Evolutionary conservation across 495 filamentous ascomycete species (phyloP).

Genomic region (Achaetomiella virescens): DNA sequence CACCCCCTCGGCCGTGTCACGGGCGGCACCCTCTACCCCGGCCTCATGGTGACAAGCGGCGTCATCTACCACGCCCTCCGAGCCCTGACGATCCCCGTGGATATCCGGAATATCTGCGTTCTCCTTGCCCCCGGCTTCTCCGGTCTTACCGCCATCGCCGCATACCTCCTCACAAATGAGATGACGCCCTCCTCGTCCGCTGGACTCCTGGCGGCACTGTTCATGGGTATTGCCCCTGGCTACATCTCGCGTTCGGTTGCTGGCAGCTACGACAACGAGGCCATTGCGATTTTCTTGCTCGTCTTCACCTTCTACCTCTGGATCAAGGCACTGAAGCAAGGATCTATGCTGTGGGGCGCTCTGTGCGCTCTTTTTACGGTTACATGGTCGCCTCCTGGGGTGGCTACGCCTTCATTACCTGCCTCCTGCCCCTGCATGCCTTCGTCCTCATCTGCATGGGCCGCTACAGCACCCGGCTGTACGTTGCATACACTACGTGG

Average conservation of each 20-base stretch:
- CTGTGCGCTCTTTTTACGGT: slow-evolving; percentile 91
- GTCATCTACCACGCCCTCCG: slow-evolving; percentile 92
- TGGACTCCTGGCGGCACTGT: slow-evolving; percentile 85
- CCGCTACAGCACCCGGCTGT: slow-evolving; percentile 85
- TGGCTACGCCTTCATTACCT: slow-evolving; percentile 99
- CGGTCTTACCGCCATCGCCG: slow-evolving; percentile 85
- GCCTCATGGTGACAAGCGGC: slow-evolving; percentile 98
- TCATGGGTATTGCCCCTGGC: slow-evolving; percentile 96
- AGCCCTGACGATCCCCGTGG: slow-evolving; percentile 86
- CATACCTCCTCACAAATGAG: slow-evolving; percentile 94
- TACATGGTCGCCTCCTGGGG: slow-evolving; percentile 99
- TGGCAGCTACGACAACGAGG: slow-evolving; percentile 99
- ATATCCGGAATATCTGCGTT: slow-evolving; percentile 98
- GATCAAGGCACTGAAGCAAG: slow-evolving; percentile 97
- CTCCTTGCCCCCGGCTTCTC: slow-evolving; percentile 94
- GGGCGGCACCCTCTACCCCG: slow-evolving; percentile 95
- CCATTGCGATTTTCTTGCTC: slow-evolving; percentile 96
- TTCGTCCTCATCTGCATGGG: slow-evolving; percentile 98
- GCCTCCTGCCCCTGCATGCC: slow-evolving; percentile 89
- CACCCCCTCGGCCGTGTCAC: slow-evolving; percentile 98
- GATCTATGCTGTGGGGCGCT: slow-evolving; percentile 92
- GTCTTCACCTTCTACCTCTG: slow-evolving; percentile 99
- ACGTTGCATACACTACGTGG: slow-evolving; percentile 97
- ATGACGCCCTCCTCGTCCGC: slow-evolving; percentile 90
- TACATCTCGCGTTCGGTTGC: slow-evolving; percentile 98